Evolutionary conservation across 345 rosid genomes (phyloP), one percentile per base, ranked within the genome.

Genomic region (Cardamine chenopodiifolia): DNA sequence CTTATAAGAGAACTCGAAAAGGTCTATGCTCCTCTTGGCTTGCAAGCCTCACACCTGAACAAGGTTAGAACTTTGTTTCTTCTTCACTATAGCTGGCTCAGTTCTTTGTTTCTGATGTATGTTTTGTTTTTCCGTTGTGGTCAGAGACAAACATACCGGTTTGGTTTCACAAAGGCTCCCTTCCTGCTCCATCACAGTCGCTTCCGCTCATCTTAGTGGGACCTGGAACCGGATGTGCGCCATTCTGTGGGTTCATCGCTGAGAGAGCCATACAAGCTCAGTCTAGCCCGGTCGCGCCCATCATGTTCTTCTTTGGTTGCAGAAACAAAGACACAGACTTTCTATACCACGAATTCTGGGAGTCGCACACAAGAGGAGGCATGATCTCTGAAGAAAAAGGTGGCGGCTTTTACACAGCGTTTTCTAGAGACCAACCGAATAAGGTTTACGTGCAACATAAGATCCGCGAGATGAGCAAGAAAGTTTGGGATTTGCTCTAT

Each of bases 171-270:
- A 87, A 89, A 68, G 99, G 97, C 67, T 83, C 80, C 13, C 90
- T 95, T 68, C 97, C 94, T 81, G 66, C 84, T 14, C 97, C 97
- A 31, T 79, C 86, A 13, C 84, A 85, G 56, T 85, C 88, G 5
- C 80, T 83, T 68, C 99, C 97, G 56, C 88, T 92, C 75, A 82
- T 95, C 59, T 87, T 92, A 29, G 58, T 92, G 12, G 99, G 97
- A 66, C 97, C 99, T 0, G 99, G 99, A 70, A 92, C 99, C 5
- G 99, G 99, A 25, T 95, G 97, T 80, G 99, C 99, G 6, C 97
- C 99, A 11, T 95, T 95, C 73, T 94, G 83, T 37, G 99, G 97
- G 67, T 95, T 92, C 34, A 31, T 95, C 3, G 97, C 88, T 52
- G 97, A 92, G 81, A 89, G 97, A 75, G 81, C 89, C 39, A 9